phyloP scores from a whole-genome alignment of 371 early-diverging fungal genomes.

The Dichotomocladium elegans region DNA sequence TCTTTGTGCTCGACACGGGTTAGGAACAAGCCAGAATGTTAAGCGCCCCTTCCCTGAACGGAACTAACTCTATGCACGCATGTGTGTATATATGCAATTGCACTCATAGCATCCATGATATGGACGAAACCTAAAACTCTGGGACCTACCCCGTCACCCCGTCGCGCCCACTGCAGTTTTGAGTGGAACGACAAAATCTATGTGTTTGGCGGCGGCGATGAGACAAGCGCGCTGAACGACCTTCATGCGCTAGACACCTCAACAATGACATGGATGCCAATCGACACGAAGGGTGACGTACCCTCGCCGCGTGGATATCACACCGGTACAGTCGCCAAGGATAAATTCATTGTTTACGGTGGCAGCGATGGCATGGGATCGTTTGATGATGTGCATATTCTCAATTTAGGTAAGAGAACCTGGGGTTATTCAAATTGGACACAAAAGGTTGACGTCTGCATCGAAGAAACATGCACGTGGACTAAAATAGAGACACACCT shows the following conservation, averaged over 20 bases:
- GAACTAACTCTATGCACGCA: neutral
- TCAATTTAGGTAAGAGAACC: conserved; percentile 50
- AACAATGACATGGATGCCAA: conserved; percentile 48
- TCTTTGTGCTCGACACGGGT: conserved; percentile 71
- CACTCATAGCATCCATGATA: conserved; percentile 58
- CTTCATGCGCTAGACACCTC: conserved; percentile 62
- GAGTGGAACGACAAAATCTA: conserved; percentile 68
- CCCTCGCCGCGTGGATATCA: conserved; percentile 87
- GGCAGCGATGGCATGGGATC: conserved; percentile 91
- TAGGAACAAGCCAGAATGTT: conserved; percentile 9
- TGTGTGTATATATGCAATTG: conserved; percentile 43
- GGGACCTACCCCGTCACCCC: conserved; percentile 61
- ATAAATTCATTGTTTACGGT: conserved; percentile 77
- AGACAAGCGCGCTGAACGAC: conserved; percentile 76
- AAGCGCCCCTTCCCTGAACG: neutral
- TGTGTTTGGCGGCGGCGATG: conserved; percentile 85
- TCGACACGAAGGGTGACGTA: conserved; percentile 56
- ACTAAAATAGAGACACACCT: conserved; percentile 38
- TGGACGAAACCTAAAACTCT: conserved; percentile 63
- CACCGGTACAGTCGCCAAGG: conserved; percentile 55
- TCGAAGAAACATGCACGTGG: conserved; percentile 28
- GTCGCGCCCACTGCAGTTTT: conserved; percentile 84
- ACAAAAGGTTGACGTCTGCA: conserved; percentile 43
- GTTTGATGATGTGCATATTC: conserved; percentile 77
- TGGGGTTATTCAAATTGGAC: neutral